Percentiles rank a stretch among this genome's conserved stretches.
These are phyloP conservation scores for Talaromyces stipitatus DNA, from an alignment of 495 filamentous ascomycete species.

Conservation along the genomic window DNA sequence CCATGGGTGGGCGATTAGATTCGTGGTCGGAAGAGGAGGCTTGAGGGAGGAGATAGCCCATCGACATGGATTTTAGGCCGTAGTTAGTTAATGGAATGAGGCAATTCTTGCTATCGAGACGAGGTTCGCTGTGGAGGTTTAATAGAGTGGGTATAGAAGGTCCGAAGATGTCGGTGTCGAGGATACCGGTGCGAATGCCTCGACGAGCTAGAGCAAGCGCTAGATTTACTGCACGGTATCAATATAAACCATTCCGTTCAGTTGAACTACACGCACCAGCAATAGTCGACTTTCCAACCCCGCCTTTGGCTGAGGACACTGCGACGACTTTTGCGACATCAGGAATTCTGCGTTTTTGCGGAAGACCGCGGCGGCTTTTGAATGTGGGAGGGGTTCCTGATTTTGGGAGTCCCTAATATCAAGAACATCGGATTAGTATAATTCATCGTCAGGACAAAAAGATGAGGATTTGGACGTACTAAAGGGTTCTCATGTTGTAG, in stretches of 20 bases:
- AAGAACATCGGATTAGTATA: background rate
- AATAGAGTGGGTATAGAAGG: conserved; percentile 90
- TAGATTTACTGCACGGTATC: conserved; percentile 58
- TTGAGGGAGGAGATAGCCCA: conserved; percentile 77
- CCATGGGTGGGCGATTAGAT: conserved; percentile 35
- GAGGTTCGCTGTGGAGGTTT: conserved; percentile 65
- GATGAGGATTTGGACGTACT: conserved; percentile 37
- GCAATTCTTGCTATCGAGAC: conserved; percentile 62
- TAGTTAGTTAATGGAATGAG: conserved; percentile 89
- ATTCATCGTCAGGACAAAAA: background rate
- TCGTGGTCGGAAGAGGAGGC: conserved; percentile 10
- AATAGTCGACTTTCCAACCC: conserved; percentile 93
- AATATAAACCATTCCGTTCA: conserved; percentile 3
- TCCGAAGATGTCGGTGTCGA: conserved; percentile 95
- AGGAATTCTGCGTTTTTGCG: conserved; percentile 67
- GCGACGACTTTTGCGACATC: conserved; percentile 83
- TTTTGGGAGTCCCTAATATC: conserved; percentile 65
- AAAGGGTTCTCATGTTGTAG: conserved; percentile 89
- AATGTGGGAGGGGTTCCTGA: conserved; percentile 65
- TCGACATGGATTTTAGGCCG: conserved; percentile 95
- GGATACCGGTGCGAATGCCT: conserved; percentile 73
- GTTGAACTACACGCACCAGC: conserved; percentile 46
- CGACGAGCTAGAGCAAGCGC: conserved; percentile 75
- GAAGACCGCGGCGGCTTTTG: conserved; percentile 76
- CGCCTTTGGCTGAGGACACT: conserved; percentile 92